A percentile compares a stretch with the other conserved stretches of the same genome.
phyloP scores from a whole-genome alignment of 2,329 filamentous ascomycete genomes.

The Pestalotiopsis sp. region DNA sequence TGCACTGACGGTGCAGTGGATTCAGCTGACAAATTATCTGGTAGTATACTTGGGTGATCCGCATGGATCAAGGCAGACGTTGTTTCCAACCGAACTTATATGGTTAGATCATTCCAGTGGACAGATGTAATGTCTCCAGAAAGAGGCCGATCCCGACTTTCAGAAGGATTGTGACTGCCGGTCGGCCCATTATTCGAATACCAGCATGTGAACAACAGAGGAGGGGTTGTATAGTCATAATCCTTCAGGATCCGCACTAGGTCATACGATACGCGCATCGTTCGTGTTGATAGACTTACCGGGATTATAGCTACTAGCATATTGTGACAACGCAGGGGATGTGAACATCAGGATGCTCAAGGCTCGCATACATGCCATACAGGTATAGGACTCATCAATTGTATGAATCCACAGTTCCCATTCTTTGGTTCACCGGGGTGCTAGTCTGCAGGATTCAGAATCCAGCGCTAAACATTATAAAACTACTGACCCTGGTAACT shows the following conservation, averaged over 20 bases:
- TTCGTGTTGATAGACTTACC: neutral
- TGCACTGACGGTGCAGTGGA: neutral
- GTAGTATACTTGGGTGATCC: neutral
- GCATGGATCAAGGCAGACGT: neutral
- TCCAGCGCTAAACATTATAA: neutral
- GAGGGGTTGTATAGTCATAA: neutral
- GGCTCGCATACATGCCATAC: neutral
- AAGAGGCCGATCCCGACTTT: neutral
- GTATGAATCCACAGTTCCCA: neutral
- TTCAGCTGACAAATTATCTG: neutral
- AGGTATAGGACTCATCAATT: neutral
- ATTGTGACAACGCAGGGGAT: neutral
- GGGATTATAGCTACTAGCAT: conserved; percentile 2
- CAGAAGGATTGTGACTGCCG: neutral
- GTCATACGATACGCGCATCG: neutral
- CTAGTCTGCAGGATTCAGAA: neutral
- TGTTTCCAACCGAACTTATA: neutral
- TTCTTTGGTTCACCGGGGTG: neutral
- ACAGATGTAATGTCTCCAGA: neutral
- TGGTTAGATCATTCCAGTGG: neutral
- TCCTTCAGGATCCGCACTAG: conserved; percentile 2
- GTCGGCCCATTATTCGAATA: neutral
- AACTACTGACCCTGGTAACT: neutral
- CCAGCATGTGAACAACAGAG: neutral
- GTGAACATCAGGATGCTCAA: neutral